These are phyloP conservation scores for Corylus avellana DNA, from an alignment of 306 rosid genomes.

Conservation along the genomic window DNA sequence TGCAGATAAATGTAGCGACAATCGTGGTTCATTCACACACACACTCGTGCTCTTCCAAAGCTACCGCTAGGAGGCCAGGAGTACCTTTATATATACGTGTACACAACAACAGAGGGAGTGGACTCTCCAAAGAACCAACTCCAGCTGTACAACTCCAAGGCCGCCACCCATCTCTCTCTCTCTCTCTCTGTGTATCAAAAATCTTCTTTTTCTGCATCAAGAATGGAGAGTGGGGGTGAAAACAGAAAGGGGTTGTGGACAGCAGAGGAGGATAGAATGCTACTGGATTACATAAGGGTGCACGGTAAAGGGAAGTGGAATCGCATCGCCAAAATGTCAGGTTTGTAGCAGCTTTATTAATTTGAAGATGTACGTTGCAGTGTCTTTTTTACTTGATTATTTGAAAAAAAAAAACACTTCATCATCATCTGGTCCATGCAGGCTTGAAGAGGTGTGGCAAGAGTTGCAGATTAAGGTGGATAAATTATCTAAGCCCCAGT, in stretches of 20 bases:
- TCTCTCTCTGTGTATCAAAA: background rate
- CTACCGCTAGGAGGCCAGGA: background rate
- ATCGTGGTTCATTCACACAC: background rate
- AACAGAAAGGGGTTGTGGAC: conserved; percentile 58
- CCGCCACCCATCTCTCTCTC: background rate
- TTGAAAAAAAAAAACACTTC: background rate
- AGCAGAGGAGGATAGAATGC: conserved; percentile 49
- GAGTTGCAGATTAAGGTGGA: conserved; percentile 69
- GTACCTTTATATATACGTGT: background rate
- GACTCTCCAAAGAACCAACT: background rate
- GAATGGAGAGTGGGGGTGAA: conserved; percentile 37
- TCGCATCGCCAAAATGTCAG: conserved; percentile 48
- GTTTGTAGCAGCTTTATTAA: conserved; percentile 4
- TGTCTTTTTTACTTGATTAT: background rate
- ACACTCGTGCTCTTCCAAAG: background rate
- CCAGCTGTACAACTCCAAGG: background rate
- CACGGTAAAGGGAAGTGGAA: conserved; percentile 69
- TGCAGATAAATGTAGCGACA: background rate
- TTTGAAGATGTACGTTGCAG: background rate
- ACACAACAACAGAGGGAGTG: background rate
- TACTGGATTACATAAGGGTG: conserved; percentile 38
- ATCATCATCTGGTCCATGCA: background rate
- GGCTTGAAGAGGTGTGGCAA: conserved; percentile 66
- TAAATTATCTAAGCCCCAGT: conserved; percentile 56
- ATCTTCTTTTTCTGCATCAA: background rate